Evolutionary conservation across 2,329 filamentous ascomycete species (phyloP), one percentile per base, ranked within the genome.

Genomic region (Epichloe baconii): DNA sequence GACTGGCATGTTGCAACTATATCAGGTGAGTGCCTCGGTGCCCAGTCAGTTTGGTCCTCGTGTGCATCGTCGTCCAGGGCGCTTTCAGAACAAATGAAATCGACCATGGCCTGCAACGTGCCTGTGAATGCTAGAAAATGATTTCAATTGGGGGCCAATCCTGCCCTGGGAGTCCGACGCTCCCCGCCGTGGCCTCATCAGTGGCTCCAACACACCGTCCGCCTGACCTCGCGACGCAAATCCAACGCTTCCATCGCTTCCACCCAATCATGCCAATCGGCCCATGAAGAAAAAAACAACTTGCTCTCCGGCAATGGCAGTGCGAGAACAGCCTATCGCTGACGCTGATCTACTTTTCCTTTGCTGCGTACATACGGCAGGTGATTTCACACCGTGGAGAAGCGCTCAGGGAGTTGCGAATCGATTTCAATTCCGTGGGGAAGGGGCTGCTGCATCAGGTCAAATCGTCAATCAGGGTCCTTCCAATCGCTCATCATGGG

Each of bases 171-270:
- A 31, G 15, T n/a, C 34, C 21, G 35, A 34, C 31, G 19, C 42
- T 11, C 19, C 19, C 35, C 48, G 48, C 48, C 48, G 51, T 47
- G 50, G 36, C 45, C 35, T 26, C 23, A 2, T 17, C 50, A 53
- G 48, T 54, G 54, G 52, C 37, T 52, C 54, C 54, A 54, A 40
- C 54, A 42, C 54, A 56, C 49, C 53, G 49, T 45, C 51, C 53
- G 50, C 50, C 53, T 56, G 54, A 56, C 54, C 54, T 40, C 17
- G 54, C 51, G 52, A 54, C 48, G 50, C 50, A 49, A 49, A 21
- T 14, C 38, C 36, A 35, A 38, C 48, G 40, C 38, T 35, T 14
- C 38, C 36, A 35, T 43, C 48, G 40, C 38, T 35, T 44, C 11
- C 40, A 19, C 12, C 31, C 8, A 38, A 12, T 15, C 17, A 21